Evolutionary conservation across 2,329 filamentous ascomycete genomes (phyloP).

Genomic region (Pseudocercospora macadamiae): DNA sequence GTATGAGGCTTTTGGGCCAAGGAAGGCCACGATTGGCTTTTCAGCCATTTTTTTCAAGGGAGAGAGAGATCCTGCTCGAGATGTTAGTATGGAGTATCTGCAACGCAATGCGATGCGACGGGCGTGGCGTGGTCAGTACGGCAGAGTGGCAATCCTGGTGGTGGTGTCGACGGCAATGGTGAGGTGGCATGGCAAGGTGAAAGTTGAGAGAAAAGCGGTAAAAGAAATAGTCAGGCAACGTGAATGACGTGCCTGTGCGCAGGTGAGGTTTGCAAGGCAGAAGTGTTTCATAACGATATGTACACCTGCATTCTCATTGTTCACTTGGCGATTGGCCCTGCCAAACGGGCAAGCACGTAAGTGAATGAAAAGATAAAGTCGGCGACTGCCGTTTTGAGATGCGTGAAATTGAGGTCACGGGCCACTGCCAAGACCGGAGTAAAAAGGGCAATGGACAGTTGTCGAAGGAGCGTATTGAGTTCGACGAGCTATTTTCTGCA

Average conservation of each 20-base stretch:
- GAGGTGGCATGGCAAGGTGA: neutral
- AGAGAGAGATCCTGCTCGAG: neutral
- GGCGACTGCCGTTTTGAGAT: neutral
- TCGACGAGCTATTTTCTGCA: conserved; percentile 15
- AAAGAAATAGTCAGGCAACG: neutral
- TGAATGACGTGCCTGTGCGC: neutral
- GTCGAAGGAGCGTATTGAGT: conserved; percentile 21
- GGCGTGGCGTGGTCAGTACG: neutral
- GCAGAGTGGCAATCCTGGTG: neutral
- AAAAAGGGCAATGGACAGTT: neutral
- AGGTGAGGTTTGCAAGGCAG: neutral
- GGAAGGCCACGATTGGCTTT: conserved; percentile 53
- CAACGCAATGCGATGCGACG: neutral
- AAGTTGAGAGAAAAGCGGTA: neutral
- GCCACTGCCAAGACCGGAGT: conserved; percentile 3
- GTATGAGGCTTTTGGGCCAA: conserved; percentile 68
- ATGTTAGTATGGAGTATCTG: neutral
- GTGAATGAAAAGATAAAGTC: neutral
- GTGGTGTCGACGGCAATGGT: neutral
- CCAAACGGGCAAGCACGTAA: neutral
- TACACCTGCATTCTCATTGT: neutral
- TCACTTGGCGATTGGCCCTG: too few species aligned
- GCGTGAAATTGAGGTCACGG: neutral
- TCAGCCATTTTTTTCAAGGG: conserved; percentile 9
- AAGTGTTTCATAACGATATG: neutral